Conservation (phyloP, 129 eudicot species). For the Escallonia herrerae region DNA sequence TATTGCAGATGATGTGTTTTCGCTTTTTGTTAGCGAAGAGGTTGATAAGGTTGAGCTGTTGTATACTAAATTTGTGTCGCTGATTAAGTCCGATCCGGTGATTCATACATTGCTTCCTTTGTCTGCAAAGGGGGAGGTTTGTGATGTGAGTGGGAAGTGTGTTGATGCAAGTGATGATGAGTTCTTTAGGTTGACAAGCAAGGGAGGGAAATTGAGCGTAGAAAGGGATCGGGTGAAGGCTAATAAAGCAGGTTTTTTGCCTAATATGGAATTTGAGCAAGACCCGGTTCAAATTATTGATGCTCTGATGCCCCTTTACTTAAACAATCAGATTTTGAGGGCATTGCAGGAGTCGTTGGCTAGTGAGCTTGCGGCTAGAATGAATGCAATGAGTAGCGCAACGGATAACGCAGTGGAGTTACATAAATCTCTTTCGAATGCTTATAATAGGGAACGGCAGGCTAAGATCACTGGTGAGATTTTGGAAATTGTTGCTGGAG, state of each 20-base stretch:
- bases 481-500: constrained; percentile 77
- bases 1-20: constrained; percentile 73
- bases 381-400: constrained; percentile 87
- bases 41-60: constrained; percentile 86
- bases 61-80: constrained; percentile 68
- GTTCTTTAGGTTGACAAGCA: constrained; percentile 63
- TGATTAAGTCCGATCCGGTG: constrained; percentile 63
- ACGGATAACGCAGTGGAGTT: constrained; percentile 71
- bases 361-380: constrained; percentile 83
- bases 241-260: constrained; percentile 26
- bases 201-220: constrained; percentile 57
- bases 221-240: constrained; percentile 45
- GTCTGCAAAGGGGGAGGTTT: constrained; percentile 47
- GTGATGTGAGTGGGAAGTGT: constrained; percentile 54
- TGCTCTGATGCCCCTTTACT: constrained; percentile 84
- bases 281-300: constrained; percentile 89
- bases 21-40: constrained; percentile 69
- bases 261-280: constrained; percentile 75
- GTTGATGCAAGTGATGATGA: constrained; percentile 70
- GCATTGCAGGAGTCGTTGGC: constrained; percentile 84
- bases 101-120: constrained; percentile 74
- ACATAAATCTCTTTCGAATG: constrained; percentile 39
- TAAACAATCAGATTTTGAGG: constrained; percentile 85
- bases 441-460: constrained; percentile 70
- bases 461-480: constrained; percentile 72